Percentiles rank a stretch among this genome's conserved stretches.
phyloP scores from a whole-genome alignment of 2,329 filamentous ascomycete genomes.

The Hypocrella siamensis region DNA sequence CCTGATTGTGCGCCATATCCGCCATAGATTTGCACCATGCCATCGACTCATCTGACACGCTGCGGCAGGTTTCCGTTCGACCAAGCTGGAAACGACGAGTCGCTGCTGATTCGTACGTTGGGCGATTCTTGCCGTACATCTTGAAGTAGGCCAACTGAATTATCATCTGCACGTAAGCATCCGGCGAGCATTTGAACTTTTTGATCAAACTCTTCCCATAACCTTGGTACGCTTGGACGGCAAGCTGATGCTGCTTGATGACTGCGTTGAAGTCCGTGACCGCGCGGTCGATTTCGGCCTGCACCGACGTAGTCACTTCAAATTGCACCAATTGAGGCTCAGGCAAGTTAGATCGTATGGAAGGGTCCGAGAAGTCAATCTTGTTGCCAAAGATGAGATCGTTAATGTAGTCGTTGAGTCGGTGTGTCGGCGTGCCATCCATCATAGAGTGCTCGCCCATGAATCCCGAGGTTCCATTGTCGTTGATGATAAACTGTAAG shows the following conservation, averaged over 20 bases:
- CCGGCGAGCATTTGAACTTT: slow-evolving; percentile 96
- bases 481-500: slow-evolving; percentile 92
- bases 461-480: slow-evolving; percentile 95
- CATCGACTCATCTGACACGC: slow-evolving; percentile 79
- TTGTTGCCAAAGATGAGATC: slow-evolving; percentile 87
- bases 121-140: slow-evolving; percentile 96
- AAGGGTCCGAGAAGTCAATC: slow-evolving; percentile 70
- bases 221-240: slow-evolving; percentile 88
- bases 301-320: slow-evolving; percentile 56
- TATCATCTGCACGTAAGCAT: slow-evolving; percentile 96
- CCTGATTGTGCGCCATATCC: slow-evolving; percentile 46
- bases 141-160: slow-evolving; percentile 98
- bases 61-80: slow-evolving; percentile 88
- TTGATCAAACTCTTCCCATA: slow-evolving; percentile 99
- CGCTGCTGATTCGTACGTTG: slow-evolving; percentile 93
- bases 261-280: slow-evolving; percentile 63
- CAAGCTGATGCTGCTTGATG: slow-evolving; percentile 77
- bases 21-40: slow-evolving; percentile 81
- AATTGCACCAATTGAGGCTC: slow-evolving; percentile 70
- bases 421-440: slow-evolving; percentile 96
- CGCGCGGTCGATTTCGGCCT: slow-evolving; percentile 66
- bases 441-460: slow-evolving; percentile 99
- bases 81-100: slow-evolving; percentile 92
- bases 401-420: slow-evolving; percentile 90
- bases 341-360: slow-evolving; percentile 66